Base-by-base conservation (phyloP, 345 rosid species). In the Eucalyptus caleyi region DNA sequence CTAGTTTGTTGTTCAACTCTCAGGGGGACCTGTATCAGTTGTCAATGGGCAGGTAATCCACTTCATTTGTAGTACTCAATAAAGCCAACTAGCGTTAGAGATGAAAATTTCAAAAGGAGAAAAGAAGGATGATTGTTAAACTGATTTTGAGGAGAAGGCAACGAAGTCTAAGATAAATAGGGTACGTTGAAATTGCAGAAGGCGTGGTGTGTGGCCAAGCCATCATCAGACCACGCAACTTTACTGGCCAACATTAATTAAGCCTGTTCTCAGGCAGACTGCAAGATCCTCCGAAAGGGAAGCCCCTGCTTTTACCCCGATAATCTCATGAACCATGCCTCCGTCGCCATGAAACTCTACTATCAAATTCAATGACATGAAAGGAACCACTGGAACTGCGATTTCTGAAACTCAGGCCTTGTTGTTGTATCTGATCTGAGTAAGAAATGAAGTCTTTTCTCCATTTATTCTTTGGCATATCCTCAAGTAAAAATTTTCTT, bases 331-430 rank as follows among this genome's bases (percentile, higher is more conserved):
- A 91, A 91, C 77, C 92, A 92, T 53, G 95, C 94, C 89, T 91
- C 95, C 12, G 91, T 90, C 47, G 92, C 91, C 72, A 88, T 89
- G 93, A 93, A 94, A 88, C 92, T 94, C 32, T 94, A 93, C 90
- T 93, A 92, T 91, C 94, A 53, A 53, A 53, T 53, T 53, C 59
- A 92, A 89, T 16, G 72, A 54, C 89, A 82, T 47, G 88, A 86
- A 83, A 91, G 89, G 88, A 93, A 89, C 62, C 53, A 67, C 27
- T 94, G 95, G 95, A 89, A 92, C 89, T 93, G 95, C 50, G 93
- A 94, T 86, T 93, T 88, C 92, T 26, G 62, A 45, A 49, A 34
- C 37, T 51, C 89, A 37, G 92, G 81, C 83, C 89, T 91, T 86
- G 47, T 42, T 30, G 59, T 83, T 50, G 23, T 67, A 3, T 83